A percentile compares a stretch with the other conserved stretches of the same genome.
These are phyloP conservation scores for Tuber melanosporum DNA, from an alignment of 495 filamentous ascomycete species.

Conservation along the genomic window DNA sequence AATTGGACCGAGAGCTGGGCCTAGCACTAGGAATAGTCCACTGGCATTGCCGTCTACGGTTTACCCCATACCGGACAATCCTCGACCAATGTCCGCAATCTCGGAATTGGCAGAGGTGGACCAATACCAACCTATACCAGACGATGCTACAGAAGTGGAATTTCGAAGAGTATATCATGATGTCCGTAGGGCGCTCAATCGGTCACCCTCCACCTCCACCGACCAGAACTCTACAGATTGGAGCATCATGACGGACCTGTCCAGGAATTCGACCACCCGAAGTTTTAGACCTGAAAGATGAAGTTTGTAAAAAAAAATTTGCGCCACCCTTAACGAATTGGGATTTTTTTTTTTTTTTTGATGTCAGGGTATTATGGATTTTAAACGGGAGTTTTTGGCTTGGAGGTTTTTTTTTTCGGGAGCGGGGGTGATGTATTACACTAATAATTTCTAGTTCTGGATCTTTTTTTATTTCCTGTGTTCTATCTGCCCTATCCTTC, in stretches of 20 bases:
- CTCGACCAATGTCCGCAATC: background rate
- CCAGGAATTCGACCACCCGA: background rate
- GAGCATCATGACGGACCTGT: background rate
- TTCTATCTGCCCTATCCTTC: background rate
- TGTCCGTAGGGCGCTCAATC: background rate
- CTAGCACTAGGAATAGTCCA: background rate
- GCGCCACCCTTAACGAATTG: background rate
- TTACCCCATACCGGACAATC: background rate
- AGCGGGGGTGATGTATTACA: background rate
- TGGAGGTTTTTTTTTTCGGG: background rate
- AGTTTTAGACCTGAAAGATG: background rate
- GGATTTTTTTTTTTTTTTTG: background rate
- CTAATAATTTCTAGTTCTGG: background rate
- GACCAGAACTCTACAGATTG: background rate
- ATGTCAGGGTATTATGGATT: background rate
- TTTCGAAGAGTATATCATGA: background rate
- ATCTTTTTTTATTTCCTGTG: background rate
- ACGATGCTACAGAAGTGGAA: background rate
- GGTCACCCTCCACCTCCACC: slow-evolving; percentile 5
- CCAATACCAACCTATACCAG: background rate
- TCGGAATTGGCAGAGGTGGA: background rate
- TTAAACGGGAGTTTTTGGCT: background rate
- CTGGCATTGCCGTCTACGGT: background rate
- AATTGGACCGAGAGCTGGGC: background rate
- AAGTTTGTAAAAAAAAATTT: background rate